Conservation (phyloP, 1,284 basidiomycete species). For the Psilocybe mexicana region DNA sequence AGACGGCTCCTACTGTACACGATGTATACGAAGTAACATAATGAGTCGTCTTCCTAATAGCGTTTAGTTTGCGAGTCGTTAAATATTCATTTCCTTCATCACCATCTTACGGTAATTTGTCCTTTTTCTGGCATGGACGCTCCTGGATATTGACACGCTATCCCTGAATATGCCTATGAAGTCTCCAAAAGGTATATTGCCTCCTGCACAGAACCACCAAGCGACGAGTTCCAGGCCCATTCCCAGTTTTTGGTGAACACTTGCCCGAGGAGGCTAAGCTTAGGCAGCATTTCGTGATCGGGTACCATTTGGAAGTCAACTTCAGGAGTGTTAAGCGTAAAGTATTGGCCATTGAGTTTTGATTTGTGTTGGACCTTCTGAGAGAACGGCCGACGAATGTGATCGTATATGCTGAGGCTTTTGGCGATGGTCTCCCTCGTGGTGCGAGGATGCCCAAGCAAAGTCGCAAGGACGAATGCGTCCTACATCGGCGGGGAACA, state of each 20-base stretch:
- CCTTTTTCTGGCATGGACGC: no score
- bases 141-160: no score
- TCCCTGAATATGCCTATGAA: not conserved
- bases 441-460: slow-evolving; percentile 46
- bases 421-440: slow-evolving; percentile 36
- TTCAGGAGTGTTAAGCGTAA: slow-evolving; percentile 35
- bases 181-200: slow-evolving; percentile 33
- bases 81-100: no score
- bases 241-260: slow-evolving; percentile 46
- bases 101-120: no score
- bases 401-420: slow-evolving; percentile 48
- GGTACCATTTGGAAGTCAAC: slow-evolving; percentile 32
- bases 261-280: slow-evolving; percentile 34
- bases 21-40: no score
- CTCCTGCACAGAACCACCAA: slow-evolving; percentile 34
- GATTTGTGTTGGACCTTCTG: slow-evolving; percentile 44
- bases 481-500: slow-evolving; percentile 36
- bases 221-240: slow-evolving; percentile 42
- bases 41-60: no score
- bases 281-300: slow-evolving; percentile 29
- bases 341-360: slow-evolving; percentile 44
- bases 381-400: slow-evolving; percentile 46
- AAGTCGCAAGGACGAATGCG: slow-evolving; percentile 48
- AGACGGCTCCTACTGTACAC: no score
- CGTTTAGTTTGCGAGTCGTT: not conserved